Base-by-base conservation (phyloP, 2,329 filamentous ascomycete genomes). In the Clonostachys rhizophaga region DNA sequence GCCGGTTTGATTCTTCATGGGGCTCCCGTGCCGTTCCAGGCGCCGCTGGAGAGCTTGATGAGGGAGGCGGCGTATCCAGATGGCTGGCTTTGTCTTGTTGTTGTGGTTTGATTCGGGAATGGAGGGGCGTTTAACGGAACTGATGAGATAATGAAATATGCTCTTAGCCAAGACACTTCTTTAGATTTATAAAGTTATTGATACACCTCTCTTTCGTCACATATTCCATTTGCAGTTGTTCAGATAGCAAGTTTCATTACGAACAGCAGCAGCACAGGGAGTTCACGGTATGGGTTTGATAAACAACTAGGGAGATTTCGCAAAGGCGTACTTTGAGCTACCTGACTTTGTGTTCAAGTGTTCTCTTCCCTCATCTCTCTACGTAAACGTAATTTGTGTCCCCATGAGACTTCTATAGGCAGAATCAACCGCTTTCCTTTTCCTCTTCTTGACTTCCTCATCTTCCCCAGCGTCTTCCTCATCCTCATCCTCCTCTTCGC, bases 1-100 rank as follows among this genome's bases (percentile, higher is more conserved):
- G 94, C 92, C 2, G 85, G 87, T 49, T 87, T 88, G 3, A 78
- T 97, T 7, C 67, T 97, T 57, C 94, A 99, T 69, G 94, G 94
- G 1, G 89, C 85, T 2, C 78, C 83, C 1, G 79, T 96, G 49
- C 92, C 94, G 1, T 87, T 97, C 71, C 69, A 74, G 49, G 87
- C 91, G 2, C 84, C 84, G 20, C 66, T 99, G 16, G 87, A 90
- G 59, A 92, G 96, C 42, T 64, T 99, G 49, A 87, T 94, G 68
- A 79, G 84, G 48, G 86, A 87, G 58, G 87, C 88, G 5, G 83
- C 89, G 2, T 97, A 96, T 71, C 84, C 90, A 0, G 94, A 99
- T 67, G 94, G 94, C 0, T 99, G 91, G 86, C 66, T 96, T 24
- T 89, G 90, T 64, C 67, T 96, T 40, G 87, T 90, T 45, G 79